Base-by-base conservation (phyloP, 169 alveolate species). In the Plasmodium gallinaceum region DNA sequence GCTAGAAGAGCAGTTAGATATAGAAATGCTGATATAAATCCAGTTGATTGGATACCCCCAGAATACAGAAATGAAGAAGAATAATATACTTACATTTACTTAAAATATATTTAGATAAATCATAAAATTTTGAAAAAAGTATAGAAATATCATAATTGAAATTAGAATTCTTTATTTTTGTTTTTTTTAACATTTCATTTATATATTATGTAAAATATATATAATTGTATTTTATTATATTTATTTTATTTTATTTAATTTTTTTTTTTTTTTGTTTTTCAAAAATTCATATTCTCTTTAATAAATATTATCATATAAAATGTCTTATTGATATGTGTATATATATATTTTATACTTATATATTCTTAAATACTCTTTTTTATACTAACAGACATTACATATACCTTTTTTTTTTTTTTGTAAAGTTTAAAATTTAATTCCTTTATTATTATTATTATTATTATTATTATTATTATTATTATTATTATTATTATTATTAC, bases 1-100 rank as follows among this genome's bases (percentile, higher is more conserved):
- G 97, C 97, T 39, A 85, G 97, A 61, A 92, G 97, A 66, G 94
- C 97, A 62, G 91, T 88, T 54, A 93, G 95, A 90, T 95, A 97
- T 96, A 65, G 97, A 52, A 92, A 94, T 74, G 95, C 95, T 24
- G 94, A 93, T 64, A 72, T 95, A 37, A 78, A 95, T 76, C 97
- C 97, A 0, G 96, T 93, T 64, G 97, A 95, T 75, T 95, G 94
- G 93, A 95, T 95, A 76, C 97, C 97, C 9, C 95, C 96, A 7
- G 91, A 95, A 88, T 95, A 95, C 92, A 93, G 95, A 74, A 66
- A 83, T 70, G 73, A 70, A 60, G 95, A 92, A 68, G 70, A 74
- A 48, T 57, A 39, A 74, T 54, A 54, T 54, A 10, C 5, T 52
- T 0, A 52, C 6, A 12, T 0, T 9, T 52, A 52, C 22, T 5